These are phyloP conservation scores for Arthrobotrys musiformis DNA, from an alignment of 2,329 filamentous ascomycete species.

Conservation along the genomic window DNA sequence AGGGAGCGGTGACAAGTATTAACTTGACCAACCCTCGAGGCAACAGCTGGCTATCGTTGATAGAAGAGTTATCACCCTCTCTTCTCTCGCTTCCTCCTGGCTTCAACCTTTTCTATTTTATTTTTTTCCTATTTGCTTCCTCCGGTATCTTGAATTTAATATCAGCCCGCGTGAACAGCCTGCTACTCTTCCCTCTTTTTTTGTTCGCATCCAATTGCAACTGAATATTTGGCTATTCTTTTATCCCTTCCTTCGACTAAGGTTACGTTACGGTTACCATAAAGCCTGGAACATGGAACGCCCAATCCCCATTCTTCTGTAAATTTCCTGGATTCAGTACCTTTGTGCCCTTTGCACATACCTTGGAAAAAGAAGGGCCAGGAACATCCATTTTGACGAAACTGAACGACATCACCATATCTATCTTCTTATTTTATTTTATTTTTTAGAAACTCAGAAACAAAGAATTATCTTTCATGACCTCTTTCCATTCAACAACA, in stretches of 20 bases:
- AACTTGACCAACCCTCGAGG: background rate
- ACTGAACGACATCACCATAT: background rate
- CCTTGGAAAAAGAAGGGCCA: background rate
- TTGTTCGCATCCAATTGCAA: background rate
- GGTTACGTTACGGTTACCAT: slow-evolving; percentile 1
- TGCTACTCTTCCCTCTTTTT: background rate
- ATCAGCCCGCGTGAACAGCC: slow-evolving; percentile 1
- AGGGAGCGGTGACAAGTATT: slow-evolving; percentile 28
- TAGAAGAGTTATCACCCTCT: too few relatives aligned
- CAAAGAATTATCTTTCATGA: slow-evolving; percentile 12
- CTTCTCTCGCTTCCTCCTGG: slow-evolving; percentile 9
- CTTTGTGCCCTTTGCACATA: slow-evolving; percentile 8
- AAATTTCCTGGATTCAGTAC: slow-evolving; percentile 38
- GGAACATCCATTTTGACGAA: slow-evolving; percentile 4
- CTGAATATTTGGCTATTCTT: background rate
- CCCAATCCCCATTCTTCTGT: slow-evolving; percentile 44
- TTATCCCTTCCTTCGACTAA: slow-evolving; percentile 23
- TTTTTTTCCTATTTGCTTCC: background rate
- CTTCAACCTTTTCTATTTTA: background rate
- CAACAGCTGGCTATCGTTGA: slow-evolving; percentile 19
- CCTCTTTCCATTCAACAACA: background rate
- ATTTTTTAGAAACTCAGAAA: too few relatives aligned
- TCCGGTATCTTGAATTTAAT: background rate
- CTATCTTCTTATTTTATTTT: background rate
- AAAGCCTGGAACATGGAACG: slow-evolving; percentile 47